Evolutionary conservation across 202 grass and related monocot species (phyloP), one percentile per base, ranked within the genome.

Genomic region (Setaria viridis): DNA sequence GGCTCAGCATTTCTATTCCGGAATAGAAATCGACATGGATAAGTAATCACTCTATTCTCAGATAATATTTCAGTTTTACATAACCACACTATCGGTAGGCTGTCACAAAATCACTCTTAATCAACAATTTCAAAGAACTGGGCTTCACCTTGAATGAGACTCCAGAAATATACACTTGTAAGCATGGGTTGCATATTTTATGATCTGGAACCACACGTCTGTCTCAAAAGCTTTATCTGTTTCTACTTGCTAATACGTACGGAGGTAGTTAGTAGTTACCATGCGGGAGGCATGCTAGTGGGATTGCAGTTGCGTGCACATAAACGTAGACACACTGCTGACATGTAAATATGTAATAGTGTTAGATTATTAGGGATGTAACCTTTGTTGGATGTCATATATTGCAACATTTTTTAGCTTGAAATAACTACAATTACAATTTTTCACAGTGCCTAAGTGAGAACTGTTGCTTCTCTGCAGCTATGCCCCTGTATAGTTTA

Each of bases 1-100:
- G 89, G 80, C 85, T 84, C 74, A 91, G 39, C 90, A 95, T 86
- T 94, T 99, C 82, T 95, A 92, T 90, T 99, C 91, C 82, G 91
- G 86, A 74, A 83, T 94, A 48, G 14, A 45, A 59, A 77, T 99
- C 37, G 88, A 95, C 85, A 89, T 95, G 89, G 82, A 99, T 85
- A 82, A 87, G 93, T 95, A 88, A 90, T 70, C 78, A 35, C 63
- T 86, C 53, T 81, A 42, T 72, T 80, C 63, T 67, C 33, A 5
- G 50, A 62, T 4, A 20, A 76, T 16, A 12, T 58, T 50, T 83
- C 48, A 49, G 41, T 32, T 35, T 79, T 76, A 76, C 47, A 71
- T 43, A 82, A 30, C 53, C 37, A 70, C 9, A 17, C 9, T 30
- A 59, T 34, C 53, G 59, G 58, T 59, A 2, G 21, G 71, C 21